Percentiles rank a stretch among this genome's conserved stretches.
Evolutionary conservation across 202 grass and related monocot genomes (phyloP).

Genomic region (Panicum virgatum): DNA sequence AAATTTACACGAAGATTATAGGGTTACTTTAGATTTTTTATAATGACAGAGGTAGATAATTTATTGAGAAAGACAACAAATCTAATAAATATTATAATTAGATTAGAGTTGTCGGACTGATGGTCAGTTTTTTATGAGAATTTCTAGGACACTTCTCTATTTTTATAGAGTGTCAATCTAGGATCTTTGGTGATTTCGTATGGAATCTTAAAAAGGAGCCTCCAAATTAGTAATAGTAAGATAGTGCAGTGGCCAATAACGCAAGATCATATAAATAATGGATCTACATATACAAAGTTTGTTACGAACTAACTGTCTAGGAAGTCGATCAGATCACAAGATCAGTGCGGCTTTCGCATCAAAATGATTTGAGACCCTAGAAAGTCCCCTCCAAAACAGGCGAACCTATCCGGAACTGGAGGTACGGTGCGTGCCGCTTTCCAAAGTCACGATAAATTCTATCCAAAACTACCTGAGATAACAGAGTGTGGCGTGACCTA

Average conservation of each 20-base stretch:
- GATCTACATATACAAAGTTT: neutral
- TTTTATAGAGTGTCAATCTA: too few relatives aligned
- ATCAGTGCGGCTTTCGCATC: neutral
- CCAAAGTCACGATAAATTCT: neutral
- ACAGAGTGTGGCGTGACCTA: neutral
- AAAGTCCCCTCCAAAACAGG: neutral
- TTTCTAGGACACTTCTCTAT: too few relatives aligned
- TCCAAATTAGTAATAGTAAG: too few relatives aligned
- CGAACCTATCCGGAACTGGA: neutral
- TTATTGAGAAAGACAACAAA: too few relatives aligned
- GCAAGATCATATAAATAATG: neutral
- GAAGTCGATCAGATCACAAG: neutral
- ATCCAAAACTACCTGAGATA: slow-evolving; percentile 7
- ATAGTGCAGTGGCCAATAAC: neutral
- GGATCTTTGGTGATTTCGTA: too few relatives aligned
- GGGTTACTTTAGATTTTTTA: too few relatives aligned
- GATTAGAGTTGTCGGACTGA: too few relatives aligned
- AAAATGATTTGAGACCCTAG: neutral
- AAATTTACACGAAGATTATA: too few relatives aligned
- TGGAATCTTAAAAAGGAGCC: too few relatives aligned
- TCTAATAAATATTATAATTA: too few relatives aligned
- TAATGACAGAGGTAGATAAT: too few relatives aligned
- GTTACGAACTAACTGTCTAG: neutral
- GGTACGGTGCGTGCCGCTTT: neutral
- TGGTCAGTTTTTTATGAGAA: too few relatives aligned